These are phyloP conservation scores for Gracilaria domingensis DNA, from an alignment of 23 red algal species.

Conservation along the genomic window DNA sequence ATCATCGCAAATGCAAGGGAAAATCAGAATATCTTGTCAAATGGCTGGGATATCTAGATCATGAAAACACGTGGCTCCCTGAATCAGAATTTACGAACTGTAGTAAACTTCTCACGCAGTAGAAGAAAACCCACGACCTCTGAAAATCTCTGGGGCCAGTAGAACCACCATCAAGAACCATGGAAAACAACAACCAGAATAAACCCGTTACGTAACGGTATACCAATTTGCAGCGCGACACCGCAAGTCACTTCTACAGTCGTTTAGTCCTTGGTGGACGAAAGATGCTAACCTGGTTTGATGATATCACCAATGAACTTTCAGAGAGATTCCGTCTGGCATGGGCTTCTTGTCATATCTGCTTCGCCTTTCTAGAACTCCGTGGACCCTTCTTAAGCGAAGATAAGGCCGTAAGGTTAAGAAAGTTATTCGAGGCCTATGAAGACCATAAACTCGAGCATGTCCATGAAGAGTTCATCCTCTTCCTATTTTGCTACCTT, in stretches of 20 bases:
- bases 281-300: neutral
- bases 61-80: slow-evolving; percentile 31
- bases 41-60: slow-evolving; percentile 23
- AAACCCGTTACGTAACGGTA: too few species aligned
- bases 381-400: neutral
- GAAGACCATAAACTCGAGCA: neutral
- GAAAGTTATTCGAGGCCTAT: neutral
- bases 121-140: neutral
- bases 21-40: slow-evolving; percentile 26
- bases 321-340: neutral
- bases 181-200: neutral
- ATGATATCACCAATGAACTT: neutral
- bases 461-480: neutral
- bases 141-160: neutral
- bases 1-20: neutral
- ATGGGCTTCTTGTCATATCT: neutral
- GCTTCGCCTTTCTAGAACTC: neutral
- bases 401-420: neutral
- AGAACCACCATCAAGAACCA: neutral
- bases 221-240: neutral
- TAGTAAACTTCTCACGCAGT: neutral
- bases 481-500: neutral
- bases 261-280: neutral
- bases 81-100: slow-evolving; percentile 12
- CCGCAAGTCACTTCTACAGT: neutral